These are phyloP conservation scores for Aspergillus aculeatus DNA, from an alignment of 2,329 filamentous ascomycete species.

Conservation along the genomic window DNA sequence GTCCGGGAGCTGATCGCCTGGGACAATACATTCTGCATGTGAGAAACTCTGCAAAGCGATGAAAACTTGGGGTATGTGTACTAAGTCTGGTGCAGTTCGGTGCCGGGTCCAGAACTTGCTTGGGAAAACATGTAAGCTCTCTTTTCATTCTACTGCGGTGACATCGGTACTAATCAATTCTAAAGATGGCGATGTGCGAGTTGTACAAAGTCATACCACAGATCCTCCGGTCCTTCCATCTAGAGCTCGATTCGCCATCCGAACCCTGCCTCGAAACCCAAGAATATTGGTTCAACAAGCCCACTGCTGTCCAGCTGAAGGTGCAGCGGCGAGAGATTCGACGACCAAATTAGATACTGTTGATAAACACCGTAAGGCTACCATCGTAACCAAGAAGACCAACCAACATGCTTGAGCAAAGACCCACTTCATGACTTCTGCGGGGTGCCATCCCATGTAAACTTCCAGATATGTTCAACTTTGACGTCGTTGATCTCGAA, in stretches of 20 bases:
- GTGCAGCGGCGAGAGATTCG: not conserved
- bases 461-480: not conserved
- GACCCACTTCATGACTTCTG: not conserved
- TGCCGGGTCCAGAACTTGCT: constrained; percentile 9
- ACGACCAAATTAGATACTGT: too few species aligned
- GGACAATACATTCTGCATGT: constrained; percentile 8
- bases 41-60: not conserved
- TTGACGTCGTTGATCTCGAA: not conserved
- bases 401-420: not conserved
- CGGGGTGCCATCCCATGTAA: not conserved
- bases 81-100: constrained; percentile 6
- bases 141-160: not conserved
- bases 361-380: too few species aligned
- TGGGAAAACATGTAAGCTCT: constrained; percentile 13
- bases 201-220: constrained; percentile 18
- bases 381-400: too few species aligned
- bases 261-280: constrained; percentile 6
- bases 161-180: not conserved
- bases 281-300: constrained; percentile 18
- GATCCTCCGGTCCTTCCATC: constrained; percentile 7
- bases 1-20: not conserved
- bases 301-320: constrained; percentile 1
- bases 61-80: too few species aligned
- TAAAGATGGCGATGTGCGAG: constrained; percentile 17
- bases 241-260: constrained; percentile 9